Base-by-base conservation (phyloP, 768 basidiomycete species). In the Crucibulum laeve region DNA sequence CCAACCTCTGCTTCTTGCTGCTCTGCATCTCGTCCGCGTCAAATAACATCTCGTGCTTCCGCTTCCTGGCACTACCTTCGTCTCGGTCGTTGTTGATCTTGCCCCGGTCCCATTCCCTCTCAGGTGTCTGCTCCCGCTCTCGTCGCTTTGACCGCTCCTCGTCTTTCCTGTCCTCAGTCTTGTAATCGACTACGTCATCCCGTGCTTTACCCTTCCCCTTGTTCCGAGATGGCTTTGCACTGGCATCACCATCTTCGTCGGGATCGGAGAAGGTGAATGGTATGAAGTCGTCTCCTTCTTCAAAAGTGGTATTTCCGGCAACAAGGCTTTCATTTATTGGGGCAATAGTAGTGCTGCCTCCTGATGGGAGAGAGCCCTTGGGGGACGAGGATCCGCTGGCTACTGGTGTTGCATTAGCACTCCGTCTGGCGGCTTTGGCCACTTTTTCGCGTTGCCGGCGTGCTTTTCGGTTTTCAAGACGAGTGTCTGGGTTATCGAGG, bases 1-100 rank as follows among this genome's bases (percentile, higher is more conserved):
- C 66, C 39, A 69, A 54, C 24, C 74, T 65, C 53, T 77, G 75
- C 53, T 74, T 76, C 60, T 76, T 74, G 64, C 65, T 77, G 51
- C 64, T 67, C 49, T 73, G 74, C 15, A 67, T 74, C 47, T 80
- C 80, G 44, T 69, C 62, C 28, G 62, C 60, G 52, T 77, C 76
- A 40, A 70, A 58, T 50, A 69, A 60, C 35, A 36, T 14, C 36
- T 71, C 78, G 38, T 65, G 60, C 48, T 70, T 74, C 24, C 82
- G 66, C 55, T 77, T 84, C 43, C 60, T 55, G 37, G 58, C 48
- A 32, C 40, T 51, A 51, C 46, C 49, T 43, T 49, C 61, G 25
- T 52, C 53, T 18, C 11, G 13, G 13, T 36, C 35, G 25, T 46
- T 43, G n/a, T n/a, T n/a, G n/a, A n/a, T n/a, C n/a, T n/a, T n/a